Evolutionary conservation across 805 yeast species (phyloP).

Genomic region (Wickerhamiella vanderwaltii): DNA sequence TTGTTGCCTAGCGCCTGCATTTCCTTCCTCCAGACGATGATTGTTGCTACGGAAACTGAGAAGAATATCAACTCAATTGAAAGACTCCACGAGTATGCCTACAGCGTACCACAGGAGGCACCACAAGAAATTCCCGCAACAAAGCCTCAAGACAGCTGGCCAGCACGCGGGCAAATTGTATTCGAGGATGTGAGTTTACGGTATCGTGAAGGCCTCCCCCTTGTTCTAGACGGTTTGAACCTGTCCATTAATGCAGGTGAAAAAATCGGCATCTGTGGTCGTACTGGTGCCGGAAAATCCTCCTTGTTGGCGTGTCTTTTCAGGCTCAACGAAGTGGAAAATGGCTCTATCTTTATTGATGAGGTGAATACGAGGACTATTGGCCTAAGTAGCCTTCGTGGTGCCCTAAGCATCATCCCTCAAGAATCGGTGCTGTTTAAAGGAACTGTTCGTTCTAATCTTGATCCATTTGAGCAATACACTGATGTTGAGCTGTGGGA

Average conservation of each 20-base stretch:
- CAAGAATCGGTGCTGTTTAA: no score
- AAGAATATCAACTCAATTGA: slow-evolving; percentile 70
- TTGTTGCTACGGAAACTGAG: slow-evolving; percentile 58
- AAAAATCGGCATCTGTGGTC: slow-evolving; percentile 76
- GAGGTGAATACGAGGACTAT: no score
- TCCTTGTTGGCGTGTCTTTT: slow-evolving; percentile 59
- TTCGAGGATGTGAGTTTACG: slow-evolving; percentile 66
- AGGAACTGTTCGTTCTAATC: no score
- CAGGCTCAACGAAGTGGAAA: no score
- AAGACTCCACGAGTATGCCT: slow-evolving; percentile 54
- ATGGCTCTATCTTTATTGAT: no score
- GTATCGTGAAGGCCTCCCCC: slow-evolving; percentile 54
- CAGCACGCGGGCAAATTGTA: slow-evolving; percentile 43
- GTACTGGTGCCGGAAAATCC: slow-evolving; percentile 85
- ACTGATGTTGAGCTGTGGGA: slow-evolving; percentile 57
- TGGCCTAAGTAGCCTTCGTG: no score
- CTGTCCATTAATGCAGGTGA: slow-evolving; percentile 44
- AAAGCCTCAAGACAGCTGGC: slow-evolving; percentile 52
- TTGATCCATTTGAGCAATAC: no score
- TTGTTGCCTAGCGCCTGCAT: slow-evolving; percentile 45
- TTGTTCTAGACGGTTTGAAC: slow-evolving; percentile 46
- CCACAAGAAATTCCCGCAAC: slow-evolving; percentile 37
- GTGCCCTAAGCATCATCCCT: no score
- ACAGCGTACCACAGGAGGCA: slow-evolving; percentile 50
- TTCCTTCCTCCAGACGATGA: slow-evolving; percentile 45